Evolutionary conservation across 108 stramenopile species (phyloP), one percentile per base, ranked within the genome.

Genomic region (Phaeodactylum tricornutum): DNA sequence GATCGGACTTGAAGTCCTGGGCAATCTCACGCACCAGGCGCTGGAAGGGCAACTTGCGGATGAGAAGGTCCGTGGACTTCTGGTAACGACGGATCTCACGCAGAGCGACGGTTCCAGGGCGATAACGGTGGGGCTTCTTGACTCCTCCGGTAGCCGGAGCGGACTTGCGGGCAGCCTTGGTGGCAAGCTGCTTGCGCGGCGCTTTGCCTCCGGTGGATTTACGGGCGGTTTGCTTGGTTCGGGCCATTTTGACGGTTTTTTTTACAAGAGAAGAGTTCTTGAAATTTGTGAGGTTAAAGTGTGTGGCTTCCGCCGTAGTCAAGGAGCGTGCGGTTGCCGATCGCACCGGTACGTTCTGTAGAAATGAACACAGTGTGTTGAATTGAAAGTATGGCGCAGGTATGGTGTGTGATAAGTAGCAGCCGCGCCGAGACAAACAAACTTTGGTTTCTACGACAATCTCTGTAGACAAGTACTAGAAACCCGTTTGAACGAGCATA

Each of bases 171-270:
- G 79, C 79, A 35, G 96, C 96, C 91, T 96, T 85, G 70, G 87
- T 87, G 64, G 87, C 79, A 45, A 87, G 82, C 63, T 93, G 87
- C 76, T 89, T 87, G 53, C 86, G 85, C 35, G 90, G 95, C 57
- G 95, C 95, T 77, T 96, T 96, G 67, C 95, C 95, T 77, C 95
- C 95, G 56, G 95, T 96, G 57, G 89, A 92, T 67, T 94, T 96
- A 43, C 95, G 84, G 23, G 96, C 96, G 77, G 96, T 97, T 79
- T 97, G 96, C 75, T 97, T 97, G 73, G 96, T 97, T 43, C 95
- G 88, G 27, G 96, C 96, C 96, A 94, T 94, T 43, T 60, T 81
- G 29, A n/a, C n/a, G n/a, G n/a, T n/a, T n/a, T n/a, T n/a, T n/a
- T n/a, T n/a, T n/a, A n/a, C n/a, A n/a, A n/a, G n/a, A n/a, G n/a